These are phyloP conservation scores for Nemania abortiva DNA, from an alignment of 2,329 filamentous ascomycete species.

Conservation along the genomic window DNA sequence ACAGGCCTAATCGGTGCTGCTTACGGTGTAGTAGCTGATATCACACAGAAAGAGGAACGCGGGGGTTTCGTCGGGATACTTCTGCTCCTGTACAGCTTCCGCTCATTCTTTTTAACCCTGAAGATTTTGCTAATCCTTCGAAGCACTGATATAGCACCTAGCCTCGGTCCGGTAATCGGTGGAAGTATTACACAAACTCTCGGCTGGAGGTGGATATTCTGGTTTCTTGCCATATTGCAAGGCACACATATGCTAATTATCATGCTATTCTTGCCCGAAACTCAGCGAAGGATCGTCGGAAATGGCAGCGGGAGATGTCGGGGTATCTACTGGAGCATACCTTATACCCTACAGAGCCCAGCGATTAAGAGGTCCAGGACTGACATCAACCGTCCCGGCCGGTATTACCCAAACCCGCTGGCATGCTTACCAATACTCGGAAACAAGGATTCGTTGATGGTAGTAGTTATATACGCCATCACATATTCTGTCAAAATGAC, in stretches of 20 bases:
- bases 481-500: no score
- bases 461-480: no score
- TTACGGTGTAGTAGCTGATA: conserved; percentile 29
- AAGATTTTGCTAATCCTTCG: no score
- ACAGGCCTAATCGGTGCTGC: neutral
- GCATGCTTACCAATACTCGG: no score
- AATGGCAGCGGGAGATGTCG: no score
- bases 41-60: neutral
- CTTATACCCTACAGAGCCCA: neutral
- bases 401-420: no score
- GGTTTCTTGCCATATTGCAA: neutral
- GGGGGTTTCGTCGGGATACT: neutral
- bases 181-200: neutral
- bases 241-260: neutral
- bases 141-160: neutral
- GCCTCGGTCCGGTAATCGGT: neutral
- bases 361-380: neutral
- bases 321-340: neutral
- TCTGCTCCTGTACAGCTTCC: no score
- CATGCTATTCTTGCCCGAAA: neutral
- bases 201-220: neutral
- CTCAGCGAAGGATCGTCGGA: neutral
- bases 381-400: no score
- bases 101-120: no score
- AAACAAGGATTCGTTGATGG: no score